A percentile compares a stretch with the other conserved stretches of the same genome.
Evolutionary conservation across 2,329 filamentous ascomycete genomes (phyloP).

Genomic region (Ceratocystis colombiana): DNA sequence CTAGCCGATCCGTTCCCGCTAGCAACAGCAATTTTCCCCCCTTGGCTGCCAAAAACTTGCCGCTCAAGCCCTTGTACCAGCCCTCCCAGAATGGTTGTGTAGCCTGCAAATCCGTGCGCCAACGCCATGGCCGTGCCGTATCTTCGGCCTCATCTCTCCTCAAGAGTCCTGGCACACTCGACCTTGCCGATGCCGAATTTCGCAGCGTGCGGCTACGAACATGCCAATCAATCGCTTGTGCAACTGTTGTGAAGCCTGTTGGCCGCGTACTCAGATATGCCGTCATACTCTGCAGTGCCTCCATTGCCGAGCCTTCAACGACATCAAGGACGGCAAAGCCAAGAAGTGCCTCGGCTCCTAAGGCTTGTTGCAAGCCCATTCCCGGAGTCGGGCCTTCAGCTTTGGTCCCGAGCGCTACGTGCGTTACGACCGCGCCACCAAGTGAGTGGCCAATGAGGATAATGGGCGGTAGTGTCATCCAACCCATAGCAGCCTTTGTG

Average conservation of each 20-base stretch:
- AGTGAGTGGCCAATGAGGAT: slow-evolving; percentile 86
- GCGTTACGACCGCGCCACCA: slow-evolving; percentile 81
- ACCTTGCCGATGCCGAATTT: slow-evolving; percentile 70
- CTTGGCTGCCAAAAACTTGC: slow-evolving; percentile 71
- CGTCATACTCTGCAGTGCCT: slow-evolving; percentile 89
- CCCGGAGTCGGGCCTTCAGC: slow-evolving; percentile 70
- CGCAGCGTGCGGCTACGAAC: slow-evolving; percentile 77
- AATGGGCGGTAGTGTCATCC: slow-evolving; percentile 62
- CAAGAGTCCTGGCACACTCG: slow-evolving; percentile 75
- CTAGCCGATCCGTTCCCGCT: slow-evolving; percentile 79
- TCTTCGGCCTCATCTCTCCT: slow-evolving; percentile 36
- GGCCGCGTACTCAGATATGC: slow-evolving; percentile 79
- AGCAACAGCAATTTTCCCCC: slow-evolving; percentile 78
- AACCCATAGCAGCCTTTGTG: slow-evolving; percentile 58
- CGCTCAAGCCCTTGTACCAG: slow-evolving; percentile 83
- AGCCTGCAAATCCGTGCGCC: slow-evolving; percentile 72
- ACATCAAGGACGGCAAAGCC: slow-evolving; percentile 90
- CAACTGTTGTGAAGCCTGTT: slow-evolving; percentile 61
- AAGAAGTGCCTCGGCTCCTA: slow-evolving; percentile 57
- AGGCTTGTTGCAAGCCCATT: slow-evolving; percentile 24
- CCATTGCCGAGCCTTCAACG: slow-evolving; percentile 90
- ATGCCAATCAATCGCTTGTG: slow-evolving; percentile 87
- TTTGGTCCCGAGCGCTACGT: slow-evolving; percentile 52
- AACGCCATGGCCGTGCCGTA: slow-evolving; percentile 53
- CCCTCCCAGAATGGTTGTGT: slow-evolving; percentile 90